phyloP scores from a whole-genome alignment of 208 protist genomes.

The Acanthamoeba castellanii region DNA sequence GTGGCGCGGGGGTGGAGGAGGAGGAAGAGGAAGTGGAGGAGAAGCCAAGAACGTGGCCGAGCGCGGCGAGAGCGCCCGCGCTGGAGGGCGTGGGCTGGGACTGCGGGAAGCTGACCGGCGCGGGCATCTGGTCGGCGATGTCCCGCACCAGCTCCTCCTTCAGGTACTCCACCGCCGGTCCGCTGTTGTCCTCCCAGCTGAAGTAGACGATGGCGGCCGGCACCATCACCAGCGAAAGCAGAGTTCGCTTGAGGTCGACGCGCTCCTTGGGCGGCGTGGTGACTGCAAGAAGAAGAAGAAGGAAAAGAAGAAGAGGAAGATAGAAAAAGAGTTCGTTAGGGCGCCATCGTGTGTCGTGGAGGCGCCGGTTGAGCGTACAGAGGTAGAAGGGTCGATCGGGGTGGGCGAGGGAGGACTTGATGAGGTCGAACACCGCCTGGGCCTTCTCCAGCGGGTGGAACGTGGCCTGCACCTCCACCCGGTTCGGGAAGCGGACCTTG shows the following conservation, averaged over 20 bases:
- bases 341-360: not conserved
- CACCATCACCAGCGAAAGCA: slow-evolving; percentile 42
- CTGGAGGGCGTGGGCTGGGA: not conserved
- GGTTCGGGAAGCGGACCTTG: slow-evolving; percentile 66
- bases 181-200: slow-evolving; percentile 59
- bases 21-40: not conserved
- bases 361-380: not conserved
- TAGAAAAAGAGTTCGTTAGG: not conserved
- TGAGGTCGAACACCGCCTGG: not conserved
- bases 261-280: slow-evolving; percentile 51
- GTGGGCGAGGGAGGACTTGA: slow-evolving; percentile 14
- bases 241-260: slow-evolving; percentile 35
- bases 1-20: not conserved
- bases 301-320: not conserved
- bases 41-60: slow-evolving; percentile 13
- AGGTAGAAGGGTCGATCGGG: slow-evolving; percentile 52
- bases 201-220: slow-evolving; percentile 57
- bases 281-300: not conserved
- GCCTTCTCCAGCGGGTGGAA: slow-evolving; percentile 54
- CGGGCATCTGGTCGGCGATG: slow-evolving; percentile 20
- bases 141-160: slow-evolving; percentile 47
- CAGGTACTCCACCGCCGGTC: slow-evolving; percentile 16
- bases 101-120: slow-evolving; percentile 42
- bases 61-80: not conserved
- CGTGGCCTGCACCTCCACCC: slow-evolving; percentile 54